Evolutionary conservation across 768 basidiomycete species (phyloP), one percentile per base, ranked within the genome.

Genomic region (Paxillus involutus): DNA sequence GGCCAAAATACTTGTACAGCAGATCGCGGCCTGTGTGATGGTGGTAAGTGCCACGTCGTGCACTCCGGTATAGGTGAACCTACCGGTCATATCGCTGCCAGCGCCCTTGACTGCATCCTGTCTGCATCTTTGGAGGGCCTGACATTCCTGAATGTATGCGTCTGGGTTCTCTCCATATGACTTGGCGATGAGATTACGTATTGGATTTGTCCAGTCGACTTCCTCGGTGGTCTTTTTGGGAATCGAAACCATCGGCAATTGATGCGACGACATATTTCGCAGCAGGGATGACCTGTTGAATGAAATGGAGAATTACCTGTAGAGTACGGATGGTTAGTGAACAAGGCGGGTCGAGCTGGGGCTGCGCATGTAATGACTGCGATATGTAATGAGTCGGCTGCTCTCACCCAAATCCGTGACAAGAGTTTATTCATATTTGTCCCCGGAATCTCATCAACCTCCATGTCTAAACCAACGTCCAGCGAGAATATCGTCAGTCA

Each of bases 1-100:
- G 97, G 35, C 97, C 96, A 75, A 98, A 99, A 76, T 99, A 99
- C 74, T 97, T 98, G 87, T 96, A 98, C 42, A 99, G 79, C 19
- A 98, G 79, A 75, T 98, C 96, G 46, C 95, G 82, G 12, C 89
- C 95, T 88, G 66, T 45, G 30, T 32, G 8, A 17, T 35, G 44
- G 47, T 16, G 13, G 26, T 58, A 35, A 58, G 49, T 41, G 40
- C 46, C 24, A n/a, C 5, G 17, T 19, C 10, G 16, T 17, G 30
- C 39, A 11, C 19, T 13, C 7, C 0, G n/a, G 11, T 16, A 17
- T 41, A 8, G 14, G 33, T 7, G 10, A 3, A 66, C 82, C 60
- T 54, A 92, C 93, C 92, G n/a, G 94, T 97, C 51, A 84, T 77
- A 69, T 98, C 97, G 67, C 94, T 96, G 1, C 97, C 97, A 32